These are phyloP conservation scores for Elaphomyces granulatus DNA, from an alignment of 495 filamentous ascomycete genomes.

Conservation along the genomic window DNA sequence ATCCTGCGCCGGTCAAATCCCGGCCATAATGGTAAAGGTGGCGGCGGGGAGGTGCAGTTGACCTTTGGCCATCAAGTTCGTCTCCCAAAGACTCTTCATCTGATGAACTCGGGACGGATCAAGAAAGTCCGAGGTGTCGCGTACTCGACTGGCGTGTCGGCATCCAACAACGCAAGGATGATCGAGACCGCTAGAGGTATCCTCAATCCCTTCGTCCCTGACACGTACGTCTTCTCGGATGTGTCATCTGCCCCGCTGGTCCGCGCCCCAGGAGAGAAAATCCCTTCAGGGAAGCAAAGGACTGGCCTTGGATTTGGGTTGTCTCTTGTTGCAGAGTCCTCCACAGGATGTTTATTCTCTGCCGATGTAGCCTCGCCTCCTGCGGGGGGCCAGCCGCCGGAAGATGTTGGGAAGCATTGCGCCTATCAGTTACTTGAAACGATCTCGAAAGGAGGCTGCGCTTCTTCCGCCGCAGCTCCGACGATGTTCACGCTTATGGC, in stretches of 20 bases:
- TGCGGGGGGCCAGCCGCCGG: slow-evolving; percentile 64
- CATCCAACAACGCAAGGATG: slow-evolving; percentile 86
- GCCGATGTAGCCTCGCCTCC: slow-evolving; percentile 77
- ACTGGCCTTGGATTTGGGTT: slow-evolving; percentile 80
- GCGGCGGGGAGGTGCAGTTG: slow-evolving; percentile 84
- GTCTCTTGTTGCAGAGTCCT: slow-evolving; percentile 81
- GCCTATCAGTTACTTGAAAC: slow-evolving; percentile 81
- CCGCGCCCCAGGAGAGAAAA: slow-evolving; percentile 42
- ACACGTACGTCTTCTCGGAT: slow-evolving; percentile 76
- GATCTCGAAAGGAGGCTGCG: slow-evolving; percentile 69
- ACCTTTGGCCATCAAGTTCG: slow-evolving; percentile 84
- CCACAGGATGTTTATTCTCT: slow-evolving; percentile 67
- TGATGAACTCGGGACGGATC: slow-evolving; percentile 72
- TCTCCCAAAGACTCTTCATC: slow-evolving; percentile 83
- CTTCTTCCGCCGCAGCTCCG: slow-evolving; percentile 48
- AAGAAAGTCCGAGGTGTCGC: slow-evolving; percentile 85
- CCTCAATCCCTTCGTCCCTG: slow-evolving; percentile 68
- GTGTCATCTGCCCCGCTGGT: slow-evolving; percentile 60
- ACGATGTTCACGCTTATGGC: slow-evolving; percentile 83
- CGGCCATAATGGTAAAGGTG: slow-evolving; percentile 55
- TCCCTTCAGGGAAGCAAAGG: slow-evolving; percentile 48
- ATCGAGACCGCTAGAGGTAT: slow-evolving; percentile 81
- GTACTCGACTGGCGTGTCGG: slow-evolving; percentile 78
- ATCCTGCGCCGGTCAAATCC: slow-evolving; percentile 66
- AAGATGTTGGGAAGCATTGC: slow-evolving; percentile 78